Conservation (phyloP, 306 rosid species). For the Ceratonia siliqua region DNA sequence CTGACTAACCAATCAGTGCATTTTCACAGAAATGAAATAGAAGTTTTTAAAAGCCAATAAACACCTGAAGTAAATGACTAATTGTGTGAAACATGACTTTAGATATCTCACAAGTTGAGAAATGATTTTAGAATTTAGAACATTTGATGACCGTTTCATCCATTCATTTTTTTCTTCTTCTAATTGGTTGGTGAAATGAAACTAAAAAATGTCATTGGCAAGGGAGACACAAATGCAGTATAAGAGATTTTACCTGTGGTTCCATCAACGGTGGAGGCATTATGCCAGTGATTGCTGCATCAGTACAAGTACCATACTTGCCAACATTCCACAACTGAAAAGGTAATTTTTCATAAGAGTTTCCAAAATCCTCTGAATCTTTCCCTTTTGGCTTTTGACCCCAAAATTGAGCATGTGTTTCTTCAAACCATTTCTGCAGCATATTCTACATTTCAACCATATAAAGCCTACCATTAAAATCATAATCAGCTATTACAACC, state of each 20-base stretch:
- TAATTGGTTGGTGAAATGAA: neutral
- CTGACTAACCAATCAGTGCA: neutral
- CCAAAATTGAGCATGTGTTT: conserved; percentile 62
- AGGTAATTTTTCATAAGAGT: conserved; percentile 61
- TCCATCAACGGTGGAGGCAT: conserved; percentile 99
- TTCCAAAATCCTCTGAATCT: conserved; percentile 54
- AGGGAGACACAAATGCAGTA: conserved; percentile 9
- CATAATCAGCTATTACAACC: conserved; percentile 22
- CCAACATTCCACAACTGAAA: conserved; percentile 90
- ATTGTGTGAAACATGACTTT: conserved; percentile 9
- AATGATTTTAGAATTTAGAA: neutral
- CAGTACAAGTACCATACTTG: conserved; percentile 83
- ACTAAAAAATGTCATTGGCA: neutral
- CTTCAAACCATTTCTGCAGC: conserved; percentile 83
- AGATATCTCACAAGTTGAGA: neutral
- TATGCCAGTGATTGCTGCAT: conserved; percentile 87
- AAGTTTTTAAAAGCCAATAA: conserved; percentile 3
- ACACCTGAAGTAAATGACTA: conserved; percentile 10
- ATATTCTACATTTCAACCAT: conserved; percentile 58
- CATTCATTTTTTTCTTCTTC: neutral
- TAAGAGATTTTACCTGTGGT: conserved; percentile 62
- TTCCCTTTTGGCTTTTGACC: conserved; percentile 49
- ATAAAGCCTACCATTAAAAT: conserved; percentile 31
- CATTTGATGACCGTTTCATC: conserved; percentile 16
- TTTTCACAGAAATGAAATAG: conserved; percentile 1